These are phyloP conservation scores for Plasmodium chabaudi DNA, from an alignment of 169 alveolate species.

Conservation along the genomic window DNA sequence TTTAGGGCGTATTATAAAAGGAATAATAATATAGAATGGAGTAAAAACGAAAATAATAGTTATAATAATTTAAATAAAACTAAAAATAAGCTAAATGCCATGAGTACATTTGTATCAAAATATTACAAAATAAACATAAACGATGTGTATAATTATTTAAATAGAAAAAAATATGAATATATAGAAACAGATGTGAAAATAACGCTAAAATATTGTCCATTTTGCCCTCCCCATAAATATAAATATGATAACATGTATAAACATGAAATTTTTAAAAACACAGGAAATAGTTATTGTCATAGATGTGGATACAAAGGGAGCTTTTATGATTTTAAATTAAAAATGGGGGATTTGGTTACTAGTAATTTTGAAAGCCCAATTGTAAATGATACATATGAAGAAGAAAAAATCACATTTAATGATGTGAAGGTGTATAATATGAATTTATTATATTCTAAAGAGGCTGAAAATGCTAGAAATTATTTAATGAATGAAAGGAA, in stretches of 20 bases:
- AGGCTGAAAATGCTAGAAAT: conserved; percentile 82
- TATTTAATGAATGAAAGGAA: conserved; percentile 89
- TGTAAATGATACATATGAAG: conserved; percentile 38
- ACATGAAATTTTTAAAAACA: conserved; percentile 87
- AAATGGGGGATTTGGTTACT: conserved; percentile 85
- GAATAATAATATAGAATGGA: not conserved
- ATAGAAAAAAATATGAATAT: conserved; percentile 84
- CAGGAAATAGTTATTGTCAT: conserved; percentile 90
- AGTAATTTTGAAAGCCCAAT: conserved; percentile 59
- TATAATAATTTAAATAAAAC: not conserved
- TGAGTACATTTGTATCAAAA: conserved; percentile 84
- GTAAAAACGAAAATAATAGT: not conserved
- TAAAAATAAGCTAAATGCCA: conserved; percentile 39
- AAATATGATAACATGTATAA: conserved; percentile 87
- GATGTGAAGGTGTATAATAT: conserved; percentile 81
- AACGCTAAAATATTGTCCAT: conserved; percentile 87
- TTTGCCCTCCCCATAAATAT: conserved; percentile 89
- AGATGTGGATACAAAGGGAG: conserved; percentile 90
- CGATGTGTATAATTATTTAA: conserved; percentile 85
- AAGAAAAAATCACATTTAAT: conserved; percentile 74
- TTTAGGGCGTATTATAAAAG: not conserved
- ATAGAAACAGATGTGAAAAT: conserved; percentile 84
- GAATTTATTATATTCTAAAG: conserved; percentile 78
- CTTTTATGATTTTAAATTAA: conserved; percentile 89
- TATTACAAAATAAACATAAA: conserved; percentile 83